A percentile compares a stretch with the other conserved stretches of the same genome.
These are phyloP conservation scores for Sporothrix phasma DNA, from an alignment of 2,329 filamentous ascomycete species.

Conservation along the genomic window DNA sequence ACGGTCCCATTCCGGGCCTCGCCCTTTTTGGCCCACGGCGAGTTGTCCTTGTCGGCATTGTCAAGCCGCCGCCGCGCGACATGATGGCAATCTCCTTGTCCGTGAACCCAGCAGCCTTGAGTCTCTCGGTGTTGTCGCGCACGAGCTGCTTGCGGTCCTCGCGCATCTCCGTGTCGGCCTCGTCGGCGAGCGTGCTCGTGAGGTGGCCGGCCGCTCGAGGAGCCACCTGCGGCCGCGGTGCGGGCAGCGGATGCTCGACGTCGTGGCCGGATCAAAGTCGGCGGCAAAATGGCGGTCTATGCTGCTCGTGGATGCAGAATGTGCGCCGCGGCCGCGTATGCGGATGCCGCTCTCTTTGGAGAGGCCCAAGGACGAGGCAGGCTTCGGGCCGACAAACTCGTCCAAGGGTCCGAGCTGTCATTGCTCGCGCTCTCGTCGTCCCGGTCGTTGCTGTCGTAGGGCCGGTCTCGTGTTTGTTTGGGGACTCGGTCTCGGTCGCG, in stretches of 20 bases:
- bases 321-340: constrained; percentile 10
- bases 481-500: not conserved
- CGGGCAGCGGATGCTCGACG: not conserved
- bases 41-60: too few species aligned
- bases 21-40: constrained; percentile 62
- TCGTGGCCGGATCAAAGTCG: constrained; percentile 17
- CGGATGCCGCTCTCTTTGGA: not conserved
- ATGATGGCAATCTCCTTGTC: constrained; percentile 63
- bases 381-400: constrained; percentile 14
- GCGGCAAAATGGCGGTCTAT: constrained; percentile 17
- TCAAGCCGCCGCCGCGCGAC: constrained; percentile 55
- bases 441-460: not conserved
- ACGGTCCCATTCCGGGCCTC: constrained; percentile 54
- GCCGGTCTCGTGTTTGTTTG: not conserved
- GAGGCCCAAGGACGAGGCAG: not conserved
- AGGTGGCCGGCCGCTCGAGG: not conserved
- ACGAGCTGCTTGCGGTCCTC: constrained; percentile 70
- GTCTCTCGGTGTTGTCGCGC: constrained; percentile 61
- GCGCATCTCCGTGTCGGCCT: constrained; percentile 14
- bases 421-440: not conserved
- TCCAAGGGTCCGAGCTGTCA: constrained; percentile 13
- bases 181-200: not conserved
- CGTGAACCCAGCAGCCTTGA: constrained; percentile 69
- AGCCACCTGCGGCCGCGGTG: not conserved
- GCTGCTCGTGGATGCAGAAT: constrained; percentile 2